Percentiles rank a stretch among this genome's conserved stretches.
These are phyloP conservation scores for Trichocomaceae sp. DNA, from an alignment of 2,329 filamentous ascomycete genomes.

Conservation along the genomic window DNA sequence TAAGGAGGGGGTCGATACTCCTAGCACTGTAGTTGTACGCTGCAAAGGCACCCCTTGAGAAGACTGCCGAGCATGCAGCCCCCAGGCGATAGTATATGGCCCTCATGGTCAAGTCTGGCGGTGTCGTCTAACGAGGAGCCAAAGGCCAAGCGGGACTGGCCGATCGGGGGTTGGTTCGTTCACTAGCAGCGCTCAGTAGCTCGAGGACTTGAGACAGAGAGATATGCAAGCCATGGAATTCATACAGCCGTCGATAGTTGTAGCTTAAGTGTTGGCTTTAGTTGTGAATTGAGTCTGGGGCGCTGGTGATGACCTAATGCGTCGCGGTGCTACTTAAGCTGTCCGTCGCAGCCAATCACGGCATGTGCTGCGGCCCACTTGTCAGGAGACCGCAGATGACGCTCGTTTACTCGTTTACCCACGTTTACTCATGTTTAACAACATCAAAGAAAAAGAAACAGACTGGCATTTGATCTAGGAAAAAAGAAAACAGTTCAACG, in stretches of 20 bases:
- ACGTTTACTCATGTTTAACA: too few relatives aligned
- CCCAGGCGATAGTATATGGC: conserved; percentile 4
- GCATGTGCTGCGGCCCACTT: background rate
- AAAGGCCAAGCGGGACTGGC: background rate
- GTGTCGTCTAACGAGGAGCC: background rate
- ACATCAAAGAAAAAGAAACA: background rate
- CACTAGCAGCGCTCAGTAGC: background rate
- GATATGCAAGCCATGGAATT: conserved; percentile 1
- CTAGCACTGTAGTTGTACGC: conserved; percentile 50
- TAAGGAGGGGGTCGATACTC: conserved; percentile 60
- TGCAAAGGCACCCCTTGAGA: conserved; percentile 20
- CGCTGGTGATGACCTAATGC: background rate
- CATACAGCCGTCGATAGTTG: background rate
- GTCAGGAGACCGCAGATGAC: background rate
- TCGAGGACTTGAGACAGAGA: background rate
- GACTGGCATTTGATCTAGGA: background rate
- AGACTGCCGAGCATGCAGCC: conserved; percentile 13
- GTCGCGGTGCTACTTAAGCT: background rate
- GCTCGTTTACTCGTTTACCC: too few relatives aligned
- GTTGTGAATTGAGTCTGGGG: background rate
- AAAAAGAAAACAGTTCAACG: background rate
- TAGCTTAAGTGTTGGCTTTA: background rate
- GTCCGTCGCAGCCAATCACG: background rate
- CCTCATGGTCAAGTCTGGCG: conserved; percentile 6
- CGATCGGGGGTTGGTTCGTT: background rate